Evolutionary conservation across 371 early-diverging fungal genomes (phyloP), one percentile per base, ranked within the genome.

Genomic region (Racocetra persica): DNA sequence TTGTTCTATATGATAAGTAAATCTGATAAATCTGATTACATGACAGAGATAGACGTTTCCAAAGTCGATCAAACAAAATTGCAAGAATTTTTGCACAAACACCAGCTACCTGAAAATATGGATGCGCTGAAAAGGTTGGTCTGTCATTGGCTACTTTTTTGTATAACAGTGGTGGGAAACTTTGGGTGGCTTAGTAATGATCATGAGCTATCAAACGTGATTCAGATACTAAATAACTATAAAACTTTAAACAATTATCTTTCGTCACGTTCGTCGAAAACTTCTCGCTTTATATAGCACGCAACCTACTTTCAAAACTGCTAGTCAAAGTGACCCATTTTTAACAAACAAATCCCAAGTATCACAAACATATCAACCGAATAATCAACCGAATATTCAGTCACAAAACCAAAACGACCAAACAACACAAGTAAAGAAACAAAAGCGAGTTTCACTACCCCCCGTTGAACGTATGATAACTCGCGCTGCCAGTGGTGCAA

Each of bases 391-490:
- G 13, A 65, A 52, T 26, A 22, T 49, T 49, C 75, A 59, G 32
- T 55, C 28, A 18, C 77, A 62, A 45, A 28, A 6, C 26, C 63
- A 60, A 77, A 13, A 10, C 36, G 78, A 78, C 36, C 78, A 63
- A 78, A 52, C 45, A 28, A 32, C 51, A 32, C 63, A 63, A 49
- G 49, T 45, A 8, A 78, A 66, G 55, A 78, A 67, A 36, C 54
- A 11, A 57, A 78, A 66, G 32, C 22, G 67, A 26, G 67, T 66
- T 22, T 36, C 67, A 63, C 36, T 62, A 62, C 75, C 93, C 22
- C 92, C 92, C n/a, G 90, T 89, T 41, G 93, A 88, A 77, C 85
- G 92, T 22, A 93, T 93, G 92, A 89, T 93, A 11, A 93, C 93
- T 1, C 88, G 92, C 8, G 92, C 92, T 38, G 91, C 91, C 18